phyloP scores from a whole-genome alignment of 768 basidiomycete species.

The Boletus coccyginus region DNA sequence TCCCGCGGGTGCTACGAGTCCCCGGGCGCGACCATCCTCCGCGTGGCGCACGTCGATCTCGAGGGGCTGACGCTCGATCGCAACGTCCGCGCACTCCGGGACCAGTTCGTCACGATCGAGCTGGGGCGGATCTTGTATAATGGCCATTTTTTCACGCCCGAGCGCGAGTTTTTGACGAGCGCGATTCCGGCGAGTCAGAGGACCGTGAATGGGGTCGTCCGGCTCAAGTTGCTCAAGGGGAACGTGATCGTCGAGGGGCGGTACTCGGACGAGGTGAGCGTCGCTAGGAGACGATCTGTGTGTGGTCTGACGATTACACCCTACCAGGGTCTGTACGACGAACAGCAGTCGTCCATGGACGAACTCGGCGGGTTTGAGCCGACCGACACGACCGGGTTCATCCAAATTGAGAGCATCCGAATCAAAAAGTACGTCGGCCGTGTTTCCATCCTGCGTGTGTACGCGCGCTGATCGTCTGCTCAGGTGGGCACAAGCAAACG shows the following conservation, averaged over 20 bases:
- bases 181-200: conserved; percentile 92
- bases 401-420: conserved; percentile 95
- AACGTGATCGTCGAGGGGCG: conserved; percentile 94
- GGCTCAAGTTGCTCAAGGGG: conserved; percentile 92
- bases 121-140: conserved; percentile 94
- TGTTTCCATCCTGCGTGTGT: neutral
- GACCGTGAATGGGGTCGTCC: conserved; percentile 92
- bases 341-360: conserved; percentile 96
- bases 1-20: conserved; percentile 99
- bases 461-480: neutral
- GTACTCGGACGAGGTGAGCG: conserved; percentile 73
- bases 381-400: conserved; percentile 93
- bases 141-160: conserved; percentile 99
- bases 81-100: conserved; percentile 91
- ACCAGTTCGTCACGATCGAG: conserved; percentile 91
- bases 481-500: conserved; percentile 87
- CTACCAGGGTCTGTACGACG: conserved; percentile 86
- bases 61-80: conserved; percentile 98
- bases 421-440: conserved; percentile 80
- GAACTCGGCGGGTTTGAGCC: conserved; percentile 98
- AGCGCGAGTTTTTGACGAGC: conserved; percentile 90
- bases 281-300: too few relatives aligned
- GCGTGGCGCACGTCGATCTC: conserved; percentile 92
- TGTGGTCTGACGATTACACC: neutral
- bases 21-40: conserved; percentile 94